Evolutionary conservation across 1,284 basidiomycete species (phyloP).

Genomic region (Trichosporon coremiiforme): DNA sequence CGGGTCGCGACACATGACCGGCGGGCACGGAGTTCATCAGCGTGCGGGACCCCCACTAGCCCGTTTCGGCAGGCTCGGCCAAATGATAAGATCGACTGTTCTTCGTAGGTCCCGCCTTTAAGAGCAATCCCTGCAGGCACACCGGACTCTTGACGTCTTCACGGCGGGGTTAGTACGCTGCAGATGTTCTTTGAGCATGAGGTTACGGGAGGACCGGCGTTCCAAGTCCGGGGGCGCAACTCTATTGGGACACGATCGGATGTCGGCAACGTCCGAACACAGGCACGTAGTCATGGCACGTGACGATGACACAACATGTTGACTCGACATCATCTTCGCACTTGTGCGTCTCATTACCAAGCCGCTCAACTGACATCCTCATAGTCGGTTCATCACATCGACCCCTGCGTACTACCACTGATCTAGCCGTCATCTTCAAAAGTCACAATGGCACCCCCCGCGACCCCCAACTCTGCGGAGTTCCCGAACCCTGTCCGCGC

Average conservation of each 20-base stretch:
- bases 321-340: background rate
- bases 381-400: background rate
- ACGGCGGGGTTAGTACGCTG: background rate
- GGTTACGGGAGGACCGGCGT: background rate
- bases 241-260: background rate
- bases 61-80: conserved; percentile 10
- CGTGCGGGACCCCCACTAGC: background rate
- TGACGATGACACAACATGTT: background rate
- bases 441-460: background rate
- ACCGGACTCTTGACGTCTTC: background rate
- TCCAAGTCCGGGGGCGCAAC: background rate
- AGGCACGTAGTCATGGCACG: background rate
- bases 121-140: background rate
- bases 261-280: conserved; percentile 5
- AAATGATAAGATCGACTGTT: conserved; percentile 1
- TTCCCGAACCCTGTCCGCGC: conserved; percentile 27
- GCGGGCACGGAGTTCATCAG: conserved; percentile 9
- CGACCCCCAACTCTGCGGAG: conserved; percentile 20
- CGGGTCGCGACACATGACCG: conserved; percentile 4
- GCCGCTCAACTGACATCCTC: too few species aligned
- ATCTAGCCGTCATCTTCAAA: background rate
- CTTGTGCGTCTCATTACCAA: background rate
- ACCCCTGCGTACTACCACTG: background rate
- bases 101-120: background rate
- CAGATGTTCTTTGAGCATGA: background rate